phyloP scores from a whole-genome alignment of 2,329 filamentous ascomycete species.

The Scolecobasidium constrictum region DNA sequence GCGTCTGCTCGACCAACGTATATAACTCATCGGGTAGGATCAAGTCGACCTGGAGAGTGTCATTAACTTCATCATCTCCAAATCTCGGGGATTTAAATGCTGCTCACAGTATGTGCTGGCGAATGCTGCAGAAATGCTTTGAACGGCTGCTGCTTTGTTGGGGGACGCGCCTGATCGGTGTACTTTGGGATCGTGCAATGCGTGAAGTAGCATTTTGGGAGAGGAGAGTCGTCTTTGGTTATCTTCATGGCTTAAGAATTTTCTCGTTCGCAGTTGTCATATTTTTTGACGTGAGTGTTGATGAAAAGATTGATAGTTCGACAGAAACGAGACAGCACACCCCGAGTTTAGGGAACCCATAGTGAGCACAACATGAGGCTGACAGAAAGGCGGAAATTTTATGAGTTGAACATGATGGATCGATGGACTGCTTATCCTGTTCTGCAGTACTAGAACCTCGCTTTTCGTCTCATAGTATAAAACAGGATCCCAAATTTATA shows the following conservation, averaged over 20 bases:
- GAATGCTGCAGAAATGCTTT: constrained; percentile 51
- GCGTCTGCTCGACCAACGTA: constrained; percentile 40
- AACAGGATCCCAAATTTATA: no score
- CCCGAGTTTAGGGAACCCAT: no score
- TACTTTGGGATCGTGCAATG: constrained; percentile 55
- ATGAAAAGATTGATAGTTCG: no score
- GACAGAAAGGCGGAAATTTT: no score
- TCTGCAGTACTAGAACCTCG: no score
- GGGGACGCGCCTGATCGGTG: constrained; percentile 59
- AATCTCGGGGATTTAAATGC: neutral
- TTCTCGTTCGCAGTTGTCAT: no score
- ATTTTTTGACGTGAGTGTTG: no score
- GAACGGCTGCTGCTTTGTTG: constrained; percentile 68
- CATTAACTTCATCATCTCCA: neutral
- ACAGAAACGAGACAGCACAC: no score
- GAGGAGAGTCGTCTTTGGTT: neutral
- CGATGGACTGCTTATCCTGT: no score
- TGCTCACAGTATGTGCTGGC: constrained; percentile 57
- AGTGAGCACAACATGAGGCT: no score
- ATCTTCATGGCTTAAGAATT: constrained; percentile 1
- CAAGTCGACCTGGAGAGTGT: constrained; percentile 46
- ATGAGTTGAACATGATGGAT: no score
- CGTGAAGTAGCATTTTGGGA: constrained; percentile 61
- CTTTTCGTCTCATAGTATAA: no score
- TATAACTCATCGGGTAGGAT: constrained; percentile 58